phyloP scores from a whole-genome alignment of 805 yeast genomes.

The Peterozyma xylosa region DNA sequence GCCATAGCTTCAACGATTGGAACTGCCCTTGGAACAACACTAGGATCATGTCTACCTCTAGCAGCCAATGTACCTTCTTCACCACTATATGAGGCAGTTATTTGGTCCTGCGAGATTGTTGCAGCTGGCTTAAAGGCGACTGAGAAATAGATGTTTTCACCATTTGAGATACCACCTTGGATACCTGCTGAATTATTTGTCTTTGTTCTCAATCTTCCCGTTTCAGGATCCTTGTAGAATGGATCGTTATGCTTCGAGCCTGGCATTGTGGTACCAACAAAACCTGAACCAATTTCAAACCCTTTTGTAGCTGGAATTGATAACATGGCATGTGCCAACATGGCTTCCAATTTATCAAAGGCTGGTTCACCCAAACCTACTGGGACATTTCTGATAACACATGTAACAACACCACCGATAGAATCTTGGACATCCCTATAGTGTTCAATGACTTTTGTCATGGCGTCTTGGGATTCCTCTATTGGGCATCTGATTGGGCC shows the following conservation, averaged over 20 bases:
- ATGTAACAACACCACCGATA: slow-evolving; percentile 96
- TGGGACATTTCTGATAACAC: slow-evolving; percentile 92
- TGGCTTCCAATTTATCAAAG: slow-evolving; percentile 93
- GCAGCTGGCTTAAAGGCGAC: slow-evolving; percentile 99
- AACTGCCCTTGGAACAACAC: slow-evolving; percentile 96
- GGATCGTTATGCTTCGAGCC: slow-evolving; percentile 95
- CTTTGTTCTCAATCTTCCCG: slow-evolving; percentile 66
- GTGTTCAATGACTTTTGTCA: slow-evolving; percentile 83
- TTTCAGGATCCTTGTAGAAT: slow-evolving; percentile 53
- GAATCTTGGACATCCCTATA: slow-evolving; percentile 85
- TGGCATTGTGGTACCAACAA: slow-evolving; percentile 79
- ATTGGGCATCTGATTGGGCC: slow-evolving; percentile 97
- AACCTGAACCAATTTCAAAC: slow-evolving; percentile 96
- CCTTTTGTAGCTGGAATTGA: slow-evolving; percentile 98
- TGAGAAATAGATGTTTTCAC: slow-evolving; percentile 89
- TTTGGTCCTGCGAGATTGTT: slow-evolving; percentile 89
- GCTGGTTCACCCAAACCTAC: slow-evolving; percentile 97
- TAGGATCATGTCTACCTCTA: slow-evolving; percentile 97
- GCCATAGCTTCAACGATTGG: slow-evolving; percentile 99
- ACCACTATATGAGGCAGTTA: slow-evolving; percentile 86
- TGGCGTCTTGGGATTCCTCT: slow-evolving; percentile 54
- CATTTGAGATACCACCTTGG: slow-evolving; percentile 97
- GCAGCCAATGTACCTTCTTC: slow-evolving; percentile 84
- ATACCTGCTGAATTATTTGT: slow-evolving; percentile 96
- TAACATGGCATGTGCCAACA: slow-evolving; percentile 95